phyloP scores from a whole-genome alignment of 164 flowering plant species.

The Litsea cubeba region DNA sequence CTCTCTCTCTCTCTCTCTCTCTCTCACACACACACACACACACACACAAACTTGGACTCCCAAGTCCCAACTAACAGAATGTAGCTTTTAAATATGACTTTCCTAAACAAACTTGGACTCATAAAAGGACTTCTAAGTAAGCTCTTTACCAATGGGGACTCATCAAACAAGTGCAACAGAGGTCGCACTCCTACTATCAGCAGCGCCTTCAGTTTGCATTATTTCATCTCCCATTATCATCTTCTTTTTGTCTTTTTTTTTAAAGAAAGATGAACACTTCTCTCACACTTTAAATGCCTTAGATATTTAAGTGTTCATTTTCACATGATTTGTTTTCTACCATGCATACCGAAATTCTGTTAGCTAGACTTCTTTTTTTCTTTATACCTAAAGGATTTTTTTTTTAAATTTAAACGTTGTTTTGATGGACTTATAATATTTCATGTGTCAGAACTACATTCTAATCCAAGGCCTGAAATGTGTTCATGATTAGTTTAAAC shows the following conservation, averaged over 20 bases:
- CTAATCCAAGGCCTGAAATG: constrained; percentile 9
- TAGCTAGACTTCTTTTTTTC: background rate
- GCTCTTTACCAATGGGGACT: too few species aligned
- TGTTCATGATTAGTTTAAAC: constrained; percentile 52
- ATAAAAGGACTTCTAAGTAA: too few species aligned
- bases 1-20: too few species aligned
- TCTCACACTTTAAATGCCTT: background rate
- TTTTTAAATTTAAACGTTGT: background rate
- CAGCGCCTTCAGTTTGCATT: background rate
- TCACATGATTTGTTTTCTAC: background rate
- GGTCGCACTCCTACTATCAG: background rate
- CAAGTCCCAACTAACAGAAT: too few species aligned
- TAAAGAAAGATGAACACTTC: background rate
- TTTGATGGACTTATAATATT: constrained; percentile 9
- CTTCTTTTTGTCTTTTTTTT: too few species aligned
- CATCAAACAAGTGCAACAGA: too few species aligned
- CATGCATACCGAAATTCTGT: background rate
- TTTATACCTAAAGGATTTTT: background rate
- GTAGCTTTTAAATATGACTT: too few species aligned
- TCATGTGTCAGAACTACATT: constrained; percentile 16
- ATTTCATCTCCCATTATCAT: background rate
- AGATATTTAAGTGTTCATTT: background rate
- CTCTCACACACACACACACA: too few species aligned
- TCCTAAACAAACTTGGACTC: too few species aligned
- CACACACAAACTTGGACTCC: too few species aligned